phyloP scores from a whole-genome alignment of 768 basidiomycete species.

The Kwoniella shandongensis region DNA sequence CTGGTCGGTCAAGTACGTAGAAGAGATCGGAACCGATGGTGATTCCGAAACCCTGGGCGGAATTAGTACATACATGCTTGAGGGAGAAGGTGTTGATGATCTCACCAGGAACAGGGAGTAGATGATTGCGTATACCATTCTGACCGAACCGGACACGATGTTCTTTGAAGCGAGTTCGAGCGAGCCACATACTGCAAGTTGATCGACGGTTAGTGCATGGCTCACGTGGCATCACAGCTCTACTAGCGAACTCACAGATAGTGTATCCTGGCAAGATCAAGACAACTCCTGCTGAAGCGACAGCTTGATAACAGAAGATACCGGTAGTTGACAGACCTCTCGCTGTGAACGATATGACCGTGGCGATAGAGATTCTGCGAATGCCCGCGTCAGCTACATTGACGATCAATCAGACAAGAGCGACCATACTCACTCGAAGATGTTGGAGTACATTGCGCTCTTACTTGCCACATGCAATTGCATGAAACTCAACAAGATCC shows the following conservation, averaged over 20 bases:
- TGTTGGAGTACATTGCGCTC: conserved; percentile 79
- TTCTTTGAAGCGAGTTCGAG: conserved; percentile 49
- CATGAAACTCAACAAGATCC: conserved; percentile 67
- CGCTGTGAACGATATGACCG: conserved; percentile 74
- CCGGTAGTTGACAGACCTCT: conserved; percentile 42
- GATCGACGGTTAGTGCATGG: conserved; percentile 6
- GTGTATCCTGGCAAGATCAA: conserved; percentile 50
- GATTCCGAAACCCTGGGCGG: conserved; percentile 43
- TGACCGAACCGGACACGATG: conserved; percentile 47
- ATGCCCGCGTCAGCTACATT: conserved; percentile 3
- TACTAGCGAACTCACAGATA: conserved; percentile 36
- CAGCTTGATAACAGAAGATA: conserved; percentile 47
- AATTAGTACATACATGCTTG: too few species aligned
- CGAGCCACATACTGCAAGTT: conserved; percentile 41
- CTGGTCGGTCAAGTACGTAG: conserved; percentile 39
- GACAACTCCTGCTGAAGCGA: conserved; percentile 43
- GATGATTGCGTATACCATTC: conserved; percentile 51
- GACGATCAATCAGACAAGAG: conserved; percentile 3
- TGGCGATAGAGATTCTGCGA: conserved; percentile 74
- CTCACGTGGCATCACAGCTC: too few species aligned
- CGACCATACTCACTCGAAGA: conserved; percentile 73
- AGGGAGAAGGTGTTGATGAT: background rate
- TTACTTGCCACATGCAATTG: conserved; percentile 73
- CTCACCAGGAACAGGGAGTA: conserved; percentile 49
- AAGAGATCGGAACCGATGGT: conserved; percentile 50